A percentile compares a stretch with the other conserved stretches of the same genome.
Evolutionary conservation across 495 filamentous ascomycete species (phyloP).

Genomic region (Trichoderma gamsii): DNA sequence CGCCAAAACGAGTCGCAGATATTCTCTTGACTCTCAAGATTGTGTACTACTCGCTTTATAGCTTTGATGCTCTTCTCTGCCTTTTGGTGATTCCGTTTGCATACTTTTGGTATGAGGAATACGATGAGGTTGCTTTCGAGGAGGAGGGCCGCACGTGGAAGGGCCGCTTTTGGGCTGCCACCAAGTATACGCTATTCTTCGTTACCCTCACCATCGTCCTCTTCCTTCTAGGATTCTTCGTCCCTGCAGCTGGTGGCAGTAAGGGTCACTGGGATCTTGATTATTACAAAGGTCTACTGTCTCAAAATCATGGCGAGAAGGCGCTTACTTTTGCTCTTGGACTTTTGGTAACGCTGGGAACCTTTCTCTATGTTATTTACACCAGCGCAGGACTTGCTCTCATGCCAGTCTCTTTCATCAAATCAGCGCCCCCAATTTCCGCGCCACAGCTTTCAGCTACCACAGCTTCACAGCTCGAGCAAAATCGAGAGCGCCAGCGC

Average conservation of each 20-base stretch:
- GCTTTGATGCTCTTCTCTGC: conserved; percentile 84
- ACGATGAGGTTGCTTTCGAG: conserved; percentile 76
- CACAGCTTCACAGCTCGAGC: conserved; percentile 71
- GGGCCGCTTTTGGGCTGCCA: conserved; percentile 67
- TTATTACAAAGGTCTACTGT: conserved; percentile 79
- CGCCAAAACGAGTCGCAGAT: conserved; percentile 63
- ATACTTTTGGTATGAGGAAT: conserved; percentile 98
- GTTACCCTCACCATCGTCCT: conserved; percentile 70
- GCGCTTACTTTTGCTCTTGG: conserved; percentile 84
- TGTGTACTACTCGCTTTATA: conserved; percentile 90
- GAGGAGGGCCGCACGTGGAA: conserved; percentile 65
- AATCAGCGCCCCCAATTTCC: conserved; percentile 76
- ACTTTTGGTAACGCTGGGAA: conserved; percentile 76
- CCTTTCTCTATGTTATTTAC: conserved; percentile 78
- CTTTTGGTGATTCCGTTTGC: conserved; percentile 87
- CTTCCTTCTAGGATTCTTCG: conserved; percentile 89
- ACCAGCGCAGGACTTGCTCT: conserved; percentile 85
- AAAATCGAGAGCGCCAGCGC: conserved; percentile 83
- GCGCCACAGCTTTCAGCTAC: conserved; percentile 65
- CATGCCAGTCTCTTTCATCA: conserved; percentile 83
- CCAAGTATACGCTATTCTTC: conserved; percentile 88
- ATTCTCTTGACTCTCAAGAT: conserved; percentile 76
- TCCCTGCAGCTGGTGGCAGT: conserved; percentile 63
- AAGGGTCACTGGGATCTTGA: conserved; percentile 68
- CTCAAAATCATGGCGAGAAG: conserved; percentile 86